Percentiles rank a stretch among this genome's conserved stretches.
Conservation (phyloP, 305 asterid genomes). For the Nicotiana rustica region DNA sequence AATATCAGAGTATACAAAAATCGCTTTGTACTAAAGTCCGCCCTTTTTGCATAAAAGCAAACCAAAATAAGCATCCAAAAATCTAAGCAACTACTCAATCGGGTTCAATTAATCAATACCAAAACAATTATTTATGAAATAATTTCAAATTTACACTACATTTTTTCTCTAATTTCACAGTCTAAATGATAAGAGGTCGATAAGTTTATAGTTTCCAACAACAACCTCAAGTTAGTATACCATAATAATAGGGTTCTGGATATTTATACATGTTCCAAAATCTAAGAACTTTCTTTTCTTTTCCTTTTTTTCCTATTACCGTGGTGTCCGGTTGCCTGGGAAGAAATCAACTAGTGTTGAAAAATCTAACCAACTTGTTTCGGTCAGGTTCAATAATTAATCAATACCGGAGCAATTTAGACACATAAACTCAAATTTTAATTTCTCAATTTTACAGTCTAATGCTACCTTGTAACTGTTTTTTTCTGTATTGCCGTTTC, state of each 20-base stretch:
- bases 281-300: too few species aligned
- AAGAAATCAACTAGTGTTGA: too few species aligned
- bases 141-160: background rate
- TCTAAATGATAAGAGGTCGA: background rate
- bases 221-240: too few species aligned
- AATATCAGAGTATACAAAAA: background rate
- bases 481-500: slow-evolving; percentile 37
- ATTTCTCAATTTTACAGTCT: background rate
- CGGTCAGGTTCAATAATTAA: background rate
- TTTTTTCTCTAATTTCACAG: background rate
- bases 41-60: background rate
- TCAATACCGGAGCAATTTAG: background rate
- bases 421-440: background rate
- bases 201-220: too few species aligned
- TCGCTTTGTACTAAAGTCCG: background rate
- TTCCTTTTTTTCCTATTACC: too few species aligned
- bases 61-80: slow-evolving; percentile 12
- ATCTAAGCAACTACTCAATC: background rate
- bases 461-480: slow-evolving; percentile 13
- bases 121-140: background rate
- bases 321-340: too few species aligned
- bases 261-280: too few species aligned
- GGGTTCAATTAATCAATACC: background rate
- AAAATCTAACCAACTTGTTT: background rate
- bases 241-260: too few species aligned